Conservation (phyloP, 1,284 basidiomycete genomes). For the Cutaneotrichosporon sp. region DNA sequence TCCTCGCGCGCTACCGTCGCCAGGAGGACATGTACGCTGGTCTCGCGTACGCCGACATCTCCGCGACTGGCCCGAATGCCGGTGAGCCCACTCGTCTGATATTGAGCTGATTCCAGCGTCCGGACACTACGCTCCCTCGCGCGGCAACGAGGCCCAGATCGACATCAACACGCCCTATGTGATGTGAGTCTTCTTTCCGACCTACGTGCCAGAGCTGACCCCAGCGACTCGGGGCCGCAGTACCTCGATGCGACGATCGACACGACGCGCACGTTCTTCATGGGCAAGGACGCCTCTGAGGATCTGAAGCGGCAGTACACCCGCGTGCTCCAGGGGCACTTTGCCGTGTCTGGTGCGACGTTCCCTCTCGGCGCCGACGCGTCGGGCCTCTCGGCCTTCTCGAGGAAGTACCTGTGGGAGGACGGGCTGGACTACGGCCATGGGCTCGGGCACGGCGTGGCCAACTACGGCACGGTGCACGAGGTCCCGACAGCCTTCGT, state of each 20-base stretch:
- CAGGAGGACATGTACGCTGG: slow-evolving; percentile 76
- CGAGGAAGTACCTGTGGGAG: slow-evolving; percentile 81
- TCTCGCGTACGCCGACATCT: slow-evolving; percentile 91
- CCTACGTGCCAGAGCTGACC: slow-evolving; percentile 11
- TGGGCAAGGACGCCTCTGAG: slow-evolving; percentile 76
- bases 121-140: slow-evolving; percentile 86
- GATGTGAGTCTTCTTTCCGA: slow-evolving; percentile 67
- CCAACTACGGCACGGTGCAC: slow-evolving; percentile 44
- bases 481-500: slow-evolving; percentile 44
- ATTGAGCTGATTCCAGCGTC: slow-evolving; percentile 59
- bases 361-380: slow-evolving; percentile 89
- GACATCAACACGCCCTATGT: slow-evolving; percentile 79
- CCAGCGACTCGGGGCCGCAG: slow-evolving; percentile 83
- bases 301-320: slow-evolving; percentile 86
- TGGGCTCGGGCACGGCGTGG: slow-evolving; percentile 51
- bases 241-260: slow-evolving; percentile 82
- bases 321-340: slow-evolving; percentile 93
- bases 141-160: slow-evolving; percentile 70
- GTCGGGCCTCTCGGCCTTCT: slow-evolving; percentile 76
- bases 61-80: slow-evolving; percentile 82
- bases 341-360: slow-evolving; percentile 83
- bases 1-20: slow-evolving; percentile 75
- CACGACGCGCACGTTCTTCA: slow-evolving; percentile 79
- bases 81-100: slow-evolving; percentile 34
- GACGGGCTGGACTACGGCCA: slow-evolving; percentile 76